Base-by-base conservation (phyloP, 768 basidiomycete species). In the Amanita pallidorosea region DNA sequence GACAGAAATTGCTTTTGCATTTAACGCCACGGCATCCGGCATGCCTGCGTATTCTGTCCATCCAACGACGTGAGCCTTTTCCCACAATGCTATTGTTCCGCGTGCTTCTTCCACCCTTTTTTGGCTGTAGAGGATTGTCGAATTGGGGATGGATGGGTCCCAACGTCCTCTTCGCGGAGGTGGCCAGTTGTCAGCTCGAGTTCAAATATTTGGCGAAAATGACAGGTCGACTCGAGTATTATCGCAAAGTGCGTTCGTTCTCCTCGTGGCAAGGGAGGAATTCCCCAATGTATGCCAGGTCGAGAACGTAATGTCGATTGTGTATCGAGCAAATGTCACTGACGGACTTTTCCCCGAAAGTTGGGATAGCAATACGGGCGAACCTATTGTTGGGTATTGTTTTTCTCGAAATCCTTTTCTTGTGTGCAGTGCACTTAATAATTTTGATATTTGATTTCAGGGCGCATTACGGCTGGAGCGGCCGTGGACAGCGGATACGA, bases 131-230 rank as follows among this genome's bases (percentile, higher is more conserved):
- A 20, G 67, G 65, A 22, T 47, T 67, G 41, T 67, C 55, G 54
- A 63, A 25, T 45, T 58, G 35, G 54, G 71, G 60, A 53, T 68
- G 59, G 65, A 70, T 49, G 27, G 60, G 51, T 54, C 49, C 11
- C 47, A 57, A 36, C 1, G 57, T 63, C 3, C 51, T 70, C 5
- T 70, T 69, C 27, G 65, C 73, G 9, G 73, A 73, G 55, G 63
- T 65, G 2, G 60, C 67, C 7, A 78, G 75, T 35, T 77, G 82
- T 55, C 83, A 86, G 63, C 63, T 88, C n/a, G 86, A 88, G 61
- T 81, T 80, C 66, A 84, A 85, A 61, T 88, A 85, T 58, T 71
- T 88, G 2, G 81, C 83, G 1, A 76, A 83, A 54, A 57, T 82
- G 22, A 86, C 83, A 0, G 80, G 81, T 1, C 72, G 77, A 49